A percentile compares a stretch with the other conserved stretches of the same genome.
These are phyloP conservation scores for Cymbidium sinense DNA, from an alignment of 106 monocot genomes.

Conservation along the genomic window DNA sequence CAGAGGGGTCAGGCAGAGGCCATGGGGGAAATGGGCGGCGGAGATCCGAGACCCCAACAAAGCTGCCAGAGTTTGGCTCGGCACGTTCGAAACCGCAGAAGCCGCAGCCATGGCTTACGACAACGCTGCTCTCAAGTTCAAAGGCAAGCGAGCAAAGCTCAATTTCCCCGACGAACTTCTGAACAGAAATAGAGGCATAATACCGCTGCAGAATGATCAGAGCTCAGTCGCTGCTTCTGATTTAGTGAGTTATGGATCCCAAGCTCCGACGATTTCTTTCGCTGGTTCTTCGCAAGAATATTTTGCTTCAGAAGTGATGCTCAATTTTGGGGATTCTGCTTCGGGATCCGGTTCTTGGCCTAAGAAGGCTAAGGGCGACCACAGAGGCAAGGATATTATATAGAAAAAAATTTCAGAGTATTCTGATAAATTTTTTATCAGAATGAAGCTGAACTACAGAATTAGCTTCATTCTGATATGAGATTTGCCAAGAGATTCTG, in stretches of 20 bases:
- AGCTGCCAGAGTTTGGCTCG: slow-evolving; percentile 73
- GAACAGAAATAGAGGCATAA: background rate
- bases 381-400: background rate
- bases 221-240: background rate
- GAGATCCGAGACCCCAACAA: slow-evolving; percentile 82
- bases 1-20: slow-evolving; percentile 74
- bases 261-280: background rate
- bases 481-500: no score
- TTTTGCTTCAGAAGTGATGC: background rate
- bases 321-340: background rate
- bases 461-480: no score
- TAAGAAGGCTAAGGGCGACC: background rate
- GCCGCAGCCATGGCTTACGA: slow-evolving; percentile 58
- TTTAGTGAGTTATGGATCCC: background rate
- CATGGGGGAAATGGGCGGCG: slow-evolving; percentile 92
- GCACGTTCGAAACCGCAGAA: slow-evolving; percentile 78
- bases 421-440: no score
- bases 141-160: slow-evolving; percentile 48
- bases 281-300: background rate
- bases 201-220: background rate
- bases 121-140: slow-evolving; percentile 42
- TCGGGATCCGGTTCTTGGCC: background rate
- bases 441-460: no score
- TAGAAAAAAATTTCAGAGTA: no score
- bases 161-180: slow-evolving; percentile 36